Percentiles rank a stretch among this genome's conserved stretches.
Evolutionary conservation across 2,329 filamentous ascomycete species (phyloP).

Genomic region (Aschersonia sp.): DNA sequence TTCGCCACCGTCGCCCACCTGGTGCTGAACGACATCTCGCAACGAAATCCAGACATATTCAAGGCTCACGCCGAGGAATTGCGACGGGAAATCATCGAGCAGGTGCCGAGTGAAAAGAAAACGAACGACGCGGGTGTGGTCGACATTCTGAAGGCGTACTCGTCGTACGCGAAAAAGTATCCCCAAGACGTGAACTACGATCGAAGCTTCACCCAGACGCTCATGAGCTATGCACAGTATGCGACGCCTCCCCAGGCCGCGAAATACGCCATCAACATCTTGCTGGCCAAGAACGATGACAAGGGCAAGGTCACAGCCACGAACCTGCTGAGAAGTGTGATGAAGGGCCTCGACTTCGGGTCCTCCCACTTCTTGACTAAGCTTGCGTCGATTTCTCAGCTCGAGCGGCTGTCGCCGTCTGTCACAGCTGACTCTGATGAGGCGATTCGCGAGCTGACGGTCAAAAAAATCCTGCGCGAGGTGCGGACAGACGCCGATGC

Average conservation of each 20-base stretch:
- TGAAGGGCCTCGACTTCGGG: conserved; percentile 60
- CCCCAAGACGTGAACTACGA: conserved; percentile 71
- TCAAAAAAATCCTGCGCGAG: conserved; percentile 59
- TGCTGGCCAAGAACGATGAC: conserved; percentile 59
- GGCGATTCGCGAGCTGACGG: conserved; percentile 62
- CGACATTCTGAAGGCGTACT: conserved; percentile 85
- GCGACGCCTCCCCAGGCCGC: conserved; percentile 70
- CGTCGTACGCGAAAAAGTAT: conserved; percentile 78
- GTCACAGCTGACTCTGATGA: conserved; percentile 62
- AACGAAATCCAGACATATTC: conserved; percentile 77
- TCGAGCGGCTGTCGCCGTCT: conserved; percentile 60
- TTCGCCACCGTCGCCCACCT: conserved; percentile 72
- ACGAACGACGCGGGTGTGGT: conserved; percentile 62
- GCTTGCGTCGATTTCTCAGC: conserved; percentile 55
- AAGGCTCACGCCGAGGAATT: conserved; percentile 85
- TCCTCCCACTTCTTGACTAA: conserved; percentile 62
- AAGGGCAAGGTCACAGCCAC: conserved; percentile 72
- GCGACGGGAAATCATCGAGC: conserved; percentile 70
- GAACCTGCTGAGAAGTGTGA: conserved; percentile 63
- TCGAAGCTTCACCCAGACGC: conserved; percentile 63
- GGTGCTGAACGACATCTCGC: conserved; percentile 82
- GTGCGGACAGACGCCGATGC: conserved; percentile 48
- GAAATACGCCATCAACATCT: conserved; percentile 86
- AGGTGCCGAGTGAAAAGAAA: conserved; percentile 56
- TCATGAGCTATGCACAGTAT: conserved; percentile 71